phyloP scores from a whole-genome alignment of 805 yeast species.

The Metschnikowia dekortorum region DNA sequence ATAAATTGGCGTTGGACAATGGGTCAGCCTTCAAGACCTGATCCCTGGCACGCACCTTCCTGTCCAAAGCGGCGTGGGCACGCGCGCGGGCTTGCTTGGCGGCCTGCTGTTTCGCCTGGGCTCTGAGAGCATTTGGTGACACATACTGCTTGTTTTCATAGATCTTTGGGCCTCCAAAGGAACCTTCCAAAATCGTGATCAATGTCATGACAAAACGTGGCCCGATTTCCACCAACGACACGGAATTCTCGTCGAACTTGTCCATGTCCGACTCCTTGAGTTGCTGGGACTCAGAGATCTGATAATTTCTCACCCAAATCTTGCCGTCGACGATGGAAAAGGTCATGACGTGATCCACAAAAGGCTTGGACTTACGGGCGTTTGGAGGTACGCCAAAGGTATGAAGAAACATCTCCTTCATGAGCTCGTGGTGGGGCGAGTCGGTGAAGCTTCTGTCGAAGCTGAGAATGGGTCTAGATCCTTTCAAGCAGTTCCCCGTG shows the following conservation, averaged over 20 bases:
- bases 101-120: conserved; percentile 74
- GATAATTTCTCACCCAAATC: conserved; percentile 94
- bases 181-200: conserved; percentile 89
- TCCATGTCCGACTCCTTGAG: conserved; percentile 49
- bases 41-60: conserved; percentile 73
- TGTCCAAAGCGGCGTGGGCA: conserved; percentile 70
- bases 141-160: conserved; percentile 96
- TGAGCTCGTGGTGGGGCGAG: conserved; percentile 62
- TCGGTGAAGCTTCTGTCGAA: conserved; percentile 73
- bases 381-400: conserved; percentile 91
- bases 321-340: conserved; percentile 89
- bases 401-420: conserved; percentile 80
- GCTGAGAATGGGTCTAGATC: conserved; percentile 89
- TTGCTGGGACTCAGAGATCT: conserved; percentile 66
- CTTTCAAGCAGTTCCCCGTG: conserved; percentile 93
- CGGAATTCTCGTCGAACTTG: conserved; percentile 47
- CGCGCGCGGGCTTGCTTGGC: conserved; percentile 77
- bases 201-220: conserved; percentile 93
- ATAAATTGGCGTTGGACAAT: conserved; percentile 69
- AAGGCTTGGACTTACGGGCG: conserved; percentile 90
- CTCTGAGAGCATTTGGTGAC: conserved; percentile 91
- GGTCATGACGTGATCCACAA: conserved; percentile 91
- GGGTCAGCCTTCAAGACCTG: conserved; percentile 77
- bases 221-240: conserved; percentile 88
- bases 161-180: conserved; percentile 96